Percentiles rank a stretch among this genome's conserved stretches.
phyloP scores from a whole-genome alignment of 441 rosid species.

The Brassica hybrid region DNA sequence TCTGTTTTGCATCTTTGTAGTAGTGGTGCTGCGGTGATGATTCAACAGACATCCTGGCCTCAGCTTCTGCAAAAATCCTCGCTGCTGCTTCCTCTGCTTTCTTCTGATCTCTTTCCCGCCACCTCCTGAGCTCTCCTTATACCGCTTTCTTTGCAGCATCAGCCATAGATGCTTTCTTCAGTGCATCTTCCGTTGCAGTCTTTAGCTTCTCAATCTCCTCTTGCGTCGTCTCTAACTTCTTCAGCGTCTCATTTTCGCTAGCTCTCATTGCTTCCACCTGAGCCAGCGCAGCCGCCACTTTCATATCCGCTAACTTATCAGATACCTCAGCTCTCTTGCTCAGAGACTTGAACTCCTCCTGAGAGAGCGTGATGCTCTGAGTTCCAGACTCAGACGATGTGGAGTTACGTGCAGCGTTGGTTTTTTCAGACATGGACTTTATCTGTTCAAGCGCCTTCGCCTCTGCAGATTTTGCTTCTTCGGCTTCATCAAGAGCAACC shows the following conservation, averaged over 20 bases:
- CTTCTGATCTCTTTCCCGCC: conserved; percentile 90
- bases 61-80: conserved; percentile 73
- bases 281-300: conserved; percentile 93
- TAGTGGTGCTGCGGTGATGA: conserved; percentile 72
- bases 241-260: conserved; percentile 81
- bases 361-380: conserved; percentile 74
- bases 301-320: conserved; percentile 82
- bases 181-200: conserved; percentile 66
- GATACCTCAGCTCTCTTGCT: conserved; percentile 81
- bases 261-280: conserved; percentile 96
- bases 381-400: conserved; percentile 74
- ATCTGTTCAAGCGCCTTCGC: conserved; percentile 69
- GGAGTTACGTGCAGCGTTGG: conserved; percentile 76
- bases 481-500: conserved; percentile 80
- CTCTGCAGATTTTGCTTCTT: conserved; percentile 83
- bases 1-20: conserved; percentile 59
- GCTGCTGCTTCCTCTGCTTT: conserved; percentile 86
- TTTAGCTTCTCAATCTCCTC: conserved; percentile 83
- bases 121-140: conserved; percentile 89
- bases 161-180: conserved; percentile 92
- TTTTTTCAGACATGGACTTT: conserved; percentile 68
- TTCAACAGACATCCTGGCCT: conserved; percentile 50
- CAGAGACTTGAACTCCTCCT: conserved; percentile 76
- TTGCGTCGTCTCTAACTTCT: conserved; percentile 66
- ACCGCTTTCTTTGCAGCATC: conserved; percentile 94